Evolutionary conservation across 1,284 basidiomycete genomes (phyloP), one percentile per base, ranked within the genome.

Genomic region (Ceraceosorus guamensis): DNA sequence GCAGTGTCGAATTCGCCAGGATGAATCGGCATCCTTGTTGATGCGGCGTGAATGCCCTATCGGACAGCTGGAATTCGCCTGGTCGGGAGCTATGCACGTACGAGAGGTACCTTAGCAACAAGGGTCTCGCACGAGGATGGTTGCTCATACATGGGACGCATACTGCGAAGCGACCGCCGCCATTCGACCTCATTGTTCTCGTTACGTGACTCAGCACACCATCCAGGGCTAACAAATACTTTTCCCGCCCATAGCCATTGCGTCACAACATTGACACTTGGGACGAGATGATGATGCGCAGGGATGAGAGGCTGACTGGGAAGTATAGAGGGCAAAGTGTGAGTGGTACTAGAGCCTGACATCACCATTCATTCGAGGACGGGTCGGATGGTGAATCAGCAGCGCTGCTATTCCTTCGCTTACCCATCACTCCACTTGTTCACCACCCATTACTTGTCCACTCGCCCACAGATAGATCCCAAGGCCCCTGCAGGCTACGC

Each of bases 271-370:
- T 76, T 44, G 75, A 76, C 61, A 63, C 72, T 51, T 76, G 72
- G 69, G 75, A 76, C 47, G 56, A 67, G 16, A 71, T 75, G 67
- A 76, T 76, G 75, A 73, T 76, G 69, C 60, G 62, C 44, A 62
- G 75, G 11, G 75, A 76, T 54, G 63, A 74, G 54, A 55, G 73
- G 6, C 54, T 76, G 16, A 76, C 75, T 1, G 75, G 75, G 16
- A 70, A 58, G 32, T 58, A 52, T 37, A 55, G 75, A 63, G 75
- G 72, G 51, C 75, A 76, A 63, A 57, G 62, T 54, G 75, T 76
- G 61, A 52, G 75, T 73, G 30, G 39, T 11, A 3, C 39, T 11
- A 41, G 39, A 24, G 24, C 1, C 24, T 39, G 33, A 32, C 3
- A 8, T 14, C 16, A 10, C 13, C 53, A 5, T 5, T 13, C n/a